These are phyloP conservation scores for Rhipidocladum racemiflorum DNA, from an alignment of 176 grass and related monocot species.

Conservation along the genomic window DNA sequence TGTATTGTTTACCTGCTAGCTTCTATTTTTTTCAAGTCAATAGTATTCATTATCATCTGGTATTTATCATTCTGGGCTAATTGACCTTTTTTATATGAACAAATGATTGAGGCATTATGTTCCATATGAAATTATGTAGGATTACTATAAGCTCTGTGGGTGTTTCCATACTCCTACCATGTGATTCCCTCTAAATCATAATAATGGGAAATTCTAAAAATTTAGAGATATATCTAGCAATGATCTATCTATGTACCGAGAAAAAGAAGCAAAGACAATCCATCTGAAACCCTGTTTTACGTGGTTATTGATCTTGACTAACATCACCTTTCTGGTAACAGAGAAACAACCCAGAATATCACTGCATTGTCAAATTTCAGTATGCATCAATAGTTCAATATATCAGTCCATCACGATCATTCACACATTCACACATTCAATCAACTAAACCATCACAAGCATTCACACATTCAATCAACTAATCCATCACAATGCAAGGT, in stretches of 20 bases:
- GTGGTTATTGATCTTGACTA: slow-evolving; percentile 6
- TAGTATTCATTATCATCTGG: not conserved
- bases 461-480: no score
- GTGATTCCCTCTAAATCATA: not conserved
- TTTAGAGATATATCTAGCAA: not conserved
- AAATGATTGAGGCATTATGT: not conserved
- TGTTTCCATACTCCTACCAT: slow-evolving; percentile 2
- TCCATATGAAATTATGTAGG: not conserved
- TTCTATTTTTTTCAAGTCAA: no score
- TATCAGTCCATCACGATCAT: no score
- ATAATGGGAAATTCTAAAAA: not conserved
- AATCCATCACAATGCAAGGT: no score
- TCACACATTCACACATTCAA: no score
- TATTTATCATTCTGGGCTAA: not conserved
- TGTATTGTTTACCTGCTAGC: not conserved
- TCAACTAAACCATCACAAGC: no score
- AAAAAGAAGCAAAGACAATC: slow-evolving; percentile 23
- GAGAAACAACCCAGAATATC: no score
- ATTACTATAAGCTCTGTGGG: not conserved
- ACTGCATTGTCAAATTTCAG: no score
- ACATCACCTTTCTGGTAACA: not conserved
- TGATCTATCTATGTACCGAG: slow-evolving; percentile 1
- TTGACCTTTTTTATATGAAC: not conserved
- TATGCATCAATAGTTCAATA: no score
- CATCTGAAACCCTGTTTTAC: slow-evolving; percentile 24